Conservation (phyloP, 352 stramenopile species). For the Globisporangium parvum region DNA sequence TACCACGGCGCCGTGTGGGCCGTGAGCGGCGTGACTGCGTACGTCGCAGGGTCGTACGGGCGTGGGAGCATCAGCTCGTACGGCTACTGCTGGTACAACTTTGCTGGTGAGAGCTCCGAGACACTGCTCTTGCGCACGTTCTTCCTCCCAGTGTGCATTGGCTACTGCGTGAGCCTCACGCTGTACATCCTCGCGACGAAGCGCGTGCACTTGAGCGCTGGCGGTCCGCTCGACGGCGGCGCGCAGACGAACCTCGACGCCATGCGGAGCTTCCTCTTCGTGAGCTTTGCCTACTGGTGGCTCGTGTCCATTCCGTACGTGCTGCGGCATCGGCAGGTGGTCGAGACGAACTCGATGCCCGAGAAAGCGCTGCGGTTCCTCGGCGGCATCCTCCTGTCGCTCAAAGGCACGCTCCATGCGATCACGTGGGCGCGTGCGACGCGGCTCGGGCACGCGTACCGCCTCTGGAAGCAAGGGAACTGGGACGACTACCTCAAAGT, state of each 20-base stretch:
- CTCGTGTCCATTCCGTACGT: constrained; percentile 64
- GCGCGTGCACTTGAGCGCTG: constrained; percentile 54
- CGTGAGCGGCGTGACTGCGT: constrained; percentile 38
- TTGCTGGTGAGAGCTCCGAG: constrained; percentile 34
- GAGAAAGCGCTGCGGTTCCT: constrained; percentile 66
- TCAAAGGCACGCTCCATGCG: constrained; percentile 59
- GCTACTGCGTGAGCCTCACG: constrained; percentile 63
- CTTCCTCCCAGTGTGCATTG: constrained; percentile 47
- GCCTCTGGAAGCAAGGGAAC: constrained; percentile 69
- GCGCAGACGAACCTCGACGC: constrained; percentile 69
- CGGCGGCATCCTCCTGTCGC: constrained; percentile 53
- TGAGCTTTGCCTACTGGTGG: constrained; percentile 66
- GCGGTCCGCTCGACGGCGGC: constrained; percentile 26
- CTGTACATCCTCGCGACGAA: constrained; percentile 71
- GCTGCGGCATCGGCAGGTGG: constrained; percentile 48
- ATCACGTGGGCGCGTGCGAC: constrained; percentile 70
- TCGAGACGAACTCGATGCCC: constrained; percentile 37
- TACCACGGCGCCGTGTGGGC: constrained; percentile 72
- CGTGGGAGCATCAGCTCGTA: constrained; percentile 58
- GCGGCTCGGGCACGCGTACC: constrained; percentile 51
- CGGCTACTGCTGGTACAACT: constrained; percentile 79
- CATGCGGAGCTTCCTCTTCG: constrained; percentile 73
- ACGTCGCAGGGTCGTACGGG: constrained; percentile 40
- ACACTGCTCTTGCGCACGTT: constrained; percentile 60
- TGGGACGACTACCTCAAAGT: constrained; percentile 86